Base-by-base conservation (phyloP, 805 yeast genomes). In the Suhomyces kilbournensis region DNA sequence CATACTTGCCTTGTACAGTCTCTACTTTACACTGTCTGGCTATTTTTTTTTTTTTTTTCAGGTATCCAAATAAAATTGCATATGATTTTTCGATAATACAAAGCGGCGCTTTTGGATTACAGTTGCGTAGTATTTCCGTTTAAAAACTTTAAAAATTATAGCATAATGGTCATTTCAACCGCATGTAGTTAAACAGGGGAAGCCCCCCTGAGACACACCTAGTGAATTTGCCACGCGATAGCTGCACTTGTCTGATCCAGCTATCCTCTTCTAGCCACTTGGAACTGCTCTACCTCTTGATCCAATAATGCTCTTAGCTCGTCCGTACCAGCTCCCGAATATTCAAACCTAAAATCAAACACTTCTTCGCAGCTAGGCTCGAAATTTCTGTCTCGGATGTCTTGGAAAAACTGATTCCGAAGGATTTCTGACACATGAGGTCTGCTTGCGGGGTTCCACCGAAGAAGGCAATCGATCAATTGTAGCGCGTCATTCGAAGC, bases 291-390 rank as follows among this genome's bases (percentile, higher is more conserved):
- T 22, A 65, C 65, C 54, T 65, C 67, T 45, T 56, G 56, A 45
- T 56, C 56, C 46, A 65, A 56, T 44, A 62, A 51, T 7, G 26
- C 43, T 25, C 52, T 52, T 38, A 64, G 56, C 14, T 48, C 56
- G 32, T 55, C 46, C 46, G 65, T 48, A 19, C 62, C 56, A 9
- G 54, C 55, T 26, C 60, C 60, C 17, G 46, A 25, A 44, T 59
- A 59, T 55, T 91, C 97, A 65, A 86, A 88, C 30, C 82, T 77
- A 60, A 86, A 87, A 61, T 86, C 85, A 61, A 90, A 87, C 2
- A 73, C 68, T 8, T 70, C 68, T 2, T 62, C 58, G 52, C 86
- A 77, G 2, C 50, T 66, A 0, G 86, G 81, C 63, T 88, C 96
- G 50, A 81, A 83, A 12, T 72, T 71, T 0, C 60, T 51, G 54